Base-by-base conservation (phyloP, 192 early-diverging fungal species). In the Coemansia aciculifera region DNA sequence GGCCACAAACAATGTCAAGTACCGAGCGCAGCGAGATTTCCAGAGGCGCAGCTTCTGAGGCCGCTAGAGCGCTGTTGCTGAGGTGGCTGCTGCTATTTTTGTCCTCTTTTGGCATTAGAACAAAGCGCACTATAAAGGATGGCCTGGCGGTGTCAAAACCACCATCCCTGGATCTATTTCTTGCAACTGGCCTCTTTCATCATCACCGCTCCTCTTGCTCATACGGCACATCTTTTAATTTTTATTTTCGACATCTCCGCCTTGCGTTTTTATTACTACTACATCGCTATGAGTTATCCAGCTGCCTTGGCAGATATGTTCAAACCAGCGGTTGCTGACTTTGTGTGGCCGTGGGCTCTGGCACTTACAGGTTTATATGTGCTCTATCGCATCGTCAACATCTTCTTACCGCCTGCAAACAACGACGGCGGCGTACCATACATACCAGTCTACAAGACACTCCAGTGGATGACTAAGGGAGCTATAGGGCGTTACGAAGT, bases 361-460 rank as follows among this genome's bases (percentile, higher is more conserved):
- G 21, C 59, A 10, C 44, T 62, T 32, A 8, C 19, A 3, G 59
- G 29, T 0, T 6, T 74, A 5, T 80, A 75, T 42, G 36, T 42
- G 0, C 51, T 73, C 19, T 73, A 73, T 48, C 59, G 67, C 40
- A 9, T 81, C 5, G 37, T 63, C 23, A 24, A 63, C 38, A 13
- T 73, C 10, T 51, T 75, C 32, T 48, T 67, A 2, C 79, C 79
- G 7, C 67, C 73, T 17, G 44, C 59, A 15, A 64, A 29, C 51
- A 69, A 73, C 60, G 79, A 81, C 29, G 79, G 79, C 52, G 79
- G 79, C 34, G 79, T 81, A 43, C 79, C 79, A 1, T 64, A 70
- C 19, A 81, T 81, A 10, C 79, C 79, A 5, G 79, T 76, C 29
- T 37, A 69, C 70, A 76, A 69, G 48, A 73, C 79, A 19, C 51